These are phyloP conservation scores for Plicaturopsis crispa DNA, from an alignment of 768 basidiomycete species.

Conservation along the genomic window DNA sequence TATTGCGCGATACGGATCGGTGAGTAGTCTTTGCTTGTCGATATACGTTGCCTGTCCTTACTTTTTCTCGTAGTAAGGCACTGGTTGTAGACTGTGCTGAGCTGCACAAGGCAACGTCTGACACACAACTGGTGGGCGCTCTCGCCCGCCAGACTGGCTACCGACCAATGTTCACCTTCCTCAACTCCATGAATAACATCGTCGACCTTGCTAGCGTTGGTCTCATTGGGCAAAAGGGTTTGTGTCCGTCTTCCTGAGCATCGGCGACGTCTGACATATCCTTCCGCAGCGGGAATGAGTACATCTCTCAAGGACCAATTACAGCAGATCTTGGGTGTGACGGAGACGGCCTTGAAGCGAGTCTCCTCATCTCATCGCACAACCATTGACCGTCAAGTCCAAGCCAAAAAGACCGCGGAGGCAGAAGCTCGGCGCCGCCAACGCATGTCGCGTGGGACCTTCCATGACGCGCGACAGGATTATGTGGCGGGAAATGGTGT, in stretches of 20 bases:
- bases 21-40: conserved; percentile 14
- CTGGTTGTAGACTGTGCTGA: conserved; percentile 81
- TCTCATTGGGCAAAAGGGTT: conserved; percentile 92
- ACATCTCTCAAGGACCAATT: conserved; percentile 77
- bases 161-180: conserved; percentile 82
- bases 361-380: conserved; percentile 46
- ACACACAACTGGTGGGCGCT: conserved; percentile 54
- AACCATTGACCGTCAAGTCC: conserved; percentile 30
- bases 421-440: conserved; percentile 32
- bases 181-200: conserved; percentile 72
- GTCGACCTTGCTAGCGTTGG: conserved; percentile 91
- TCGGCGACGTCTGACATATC: neutral
- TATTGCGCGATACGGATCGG: conserved; percentile 50
- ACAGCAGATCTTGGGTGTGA: conserved; percentile 76
- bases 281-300: conserved; percentile 65
- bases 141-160: conserved; percentile 84
- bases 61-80: conserved; percentile 38
- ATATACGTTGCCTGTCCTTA: neutral
- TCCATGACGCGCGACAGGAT: conserved; percentile 86
- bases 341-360: conserved; percentile 60
- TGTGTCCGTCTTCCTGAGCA: conserved; percentile 4
- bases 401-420: conserved; percentile 25
- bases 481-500: conserved; percentile 80
- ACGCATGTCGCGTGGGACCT: conserved; percentile 54
- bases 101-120: conserved; percentile 62